These are phyloP conservation scores for Sporothrix humicola DNA, from an alignment of 2,329 filamentous ascomycete species.

Conservation along the genomic window DNA sequence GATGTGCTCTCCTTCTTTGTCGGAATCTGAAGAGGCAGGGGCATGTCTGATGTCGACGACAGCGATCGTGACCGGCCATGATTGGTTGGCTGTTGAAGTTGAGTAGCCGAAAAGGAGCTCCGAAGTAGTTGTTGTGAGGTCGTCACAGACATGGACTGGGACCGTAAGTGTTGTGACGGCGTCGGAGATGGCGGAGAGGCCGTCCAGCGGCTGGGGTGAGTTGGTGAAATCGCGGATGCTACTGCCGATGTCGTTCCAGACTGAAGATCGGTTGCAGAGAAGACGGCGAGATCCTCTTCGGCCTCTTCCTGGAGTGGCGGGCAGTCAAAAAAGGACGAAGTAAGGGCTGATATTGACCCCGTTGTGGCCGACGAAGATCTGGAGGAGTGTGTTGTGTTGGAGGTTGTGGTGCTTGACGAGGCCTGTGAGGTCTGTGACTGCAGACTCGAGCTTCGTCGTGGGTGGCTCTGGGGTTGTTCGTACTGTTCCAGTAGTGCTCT, in stretches of 20 bases:
- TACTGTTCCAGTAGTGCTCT: conserved; percentile 45
- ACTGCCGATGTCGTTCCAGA: conserved; percentile 50
- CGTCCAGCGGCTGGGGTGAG: conserved; percentile 6
- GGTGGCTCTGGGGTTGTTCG: conserved; percentile 21
- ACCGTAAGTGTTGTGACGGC: not conserved
- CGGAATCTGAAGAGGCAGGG: not conserved
- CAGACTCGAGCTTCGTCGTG: not conserved
- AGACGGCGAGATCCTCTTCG: not conserved
- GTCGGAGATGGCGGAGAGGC: not conserved
- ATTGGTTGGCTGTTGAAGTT: not conserved
- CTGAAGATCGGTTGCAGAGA: not conserved
- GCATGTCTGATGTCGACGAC: conserved; percentile 15
- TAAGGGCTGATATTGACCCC: conserved; percentile 10
- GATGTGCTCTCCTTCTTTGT: not conserved
- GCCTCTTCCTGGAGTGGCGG: conserved; percentile 30
- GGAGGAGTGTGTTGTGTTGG: not conserved
- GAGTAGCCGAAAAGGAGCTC: not conserved
- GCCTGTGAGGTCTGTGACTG: too few relatives aligned
- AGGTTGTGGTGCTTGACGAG: not conserved
- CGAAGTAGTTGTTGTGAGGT: conserved; percentile 1
- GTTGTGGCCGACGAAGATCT: conserved; percentile 6
- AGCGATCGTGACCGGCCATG: conserved; percentile 18
- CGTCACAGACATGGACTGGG: conserved; percentile 14
- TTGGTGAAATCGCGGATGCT: conserved; percentile 39
- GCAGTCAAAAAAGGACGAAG: conserved; percentile 15